A percentile compares a stretch with the other conserved stretches of the same genome.
phyloP scores from a whole-genome alignment of 495 filamentous ascomycete species.

The Penicillium manginii region DNA sequence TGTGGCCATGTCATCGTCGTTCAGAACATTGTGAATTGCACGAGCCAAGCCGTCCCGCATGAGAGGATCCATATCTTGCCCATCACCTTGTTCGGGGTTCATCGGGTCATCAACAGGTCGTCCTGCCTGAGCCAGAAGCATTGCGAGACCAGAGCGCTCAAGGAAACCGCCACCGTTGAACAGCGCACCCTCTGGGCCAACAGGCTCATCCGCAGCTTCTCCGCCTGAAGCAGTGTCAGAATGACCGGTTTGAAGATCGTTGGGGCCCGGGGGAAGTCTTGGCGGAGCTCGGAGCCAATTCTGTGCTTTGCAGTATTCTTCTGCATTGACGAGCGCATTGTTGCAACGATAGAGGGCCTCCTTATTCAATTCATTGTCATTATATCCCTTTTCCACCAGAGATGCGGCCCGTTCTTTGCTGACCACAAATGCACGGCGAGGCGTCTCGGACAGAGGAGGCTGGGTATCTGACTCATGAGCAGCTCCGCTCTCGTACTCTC shows the following conservation, averaged over 20 bases:
- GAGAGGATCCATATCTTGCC: conserved; percentile 29
- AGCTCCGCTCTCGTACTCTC: conserved; percentile 72
- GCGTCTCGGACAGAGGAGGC: conserved; percentile 36
- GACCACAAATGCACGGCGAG: conserved; percentile 50
- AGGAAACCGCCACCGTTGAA: conserved; percentile 31
- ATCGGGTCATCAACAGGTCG: conserved; percentile 28
- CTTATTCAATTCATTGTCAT: conserved; percentile 60
- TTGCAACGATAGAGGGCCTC: conserved; percentile 86
- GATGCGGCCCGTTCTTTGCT: conserved; percentile 47
- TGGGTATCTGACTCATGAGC: conserved; percentile 61
- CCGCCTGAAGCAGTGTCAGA: conserved; percentile 32
- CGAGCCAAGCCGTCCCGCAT: conserved; percentile 40
- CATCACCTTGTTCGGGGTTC: conserved; percentile 24
- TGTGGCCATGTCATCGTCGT: conserved; percentile 33
- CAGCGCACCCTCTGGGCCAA: conserved; percentile 34
- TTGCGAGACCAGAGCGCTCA: conserved; percentile 41
- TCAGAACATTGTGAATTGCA: conserved; percentile 41
- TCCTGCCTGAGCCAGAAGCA: conserved; percentile 42
- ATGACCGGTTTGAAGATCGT: conserved; percentile 55
- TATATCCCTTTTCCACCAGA: conserved; percentile 51
- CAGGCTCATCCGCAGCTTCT: conserved; percentile 37
- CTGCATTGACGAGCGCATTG: conserved; percentile 59
- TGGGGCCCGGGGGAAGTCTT: conserved; percentile 63
- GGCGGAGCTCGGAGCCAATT: conserved; percentile 42
- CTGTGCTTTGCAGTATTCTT: conserved; percentile 75